Conservation (phyloP, 257 asterid species). For the Solanum microdontum region DNA sequence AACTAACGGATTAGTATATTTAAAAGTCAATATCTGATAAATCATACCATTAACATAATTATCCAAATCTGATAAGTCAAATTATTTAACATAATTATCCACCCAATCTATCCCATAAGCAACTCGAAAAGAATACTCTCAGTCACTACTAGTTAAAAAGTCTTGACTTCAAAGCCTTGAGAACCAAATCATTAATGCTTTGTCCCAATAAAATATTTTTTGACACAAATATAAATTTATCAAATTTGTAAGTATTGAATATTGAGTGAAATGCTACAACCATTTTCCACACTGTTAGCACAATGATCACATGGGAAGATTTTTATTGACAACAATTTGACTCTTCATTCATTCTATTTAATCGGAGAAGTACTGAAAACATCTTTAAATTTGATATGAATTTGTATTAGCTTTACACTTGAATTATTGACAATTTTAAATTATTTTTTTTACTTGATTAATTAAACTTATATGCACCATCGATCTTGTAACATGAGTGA, state of each 20-base stretch:
- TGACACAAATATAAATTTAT: background rate
- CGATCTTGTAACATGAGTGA: background rate
- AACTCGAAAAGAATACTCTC: background rate
- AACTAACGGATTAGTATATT: no score
- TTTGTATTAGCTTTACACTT: no score
- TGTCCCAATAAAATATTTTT: background rate
- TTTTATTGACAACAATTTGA: background rate
- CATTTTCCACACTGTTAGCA: background rate
- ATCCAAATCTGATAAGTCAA: no score
- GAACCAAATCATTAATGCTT: background rate
- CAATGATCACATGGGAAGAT: background rate
- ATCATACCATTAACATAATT: no score
- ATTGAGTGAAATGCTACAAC: background rate
- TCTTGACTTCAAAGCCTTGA: background rate
- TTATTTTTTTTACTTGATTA: accelerated
- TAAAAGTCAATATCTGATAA: no score
- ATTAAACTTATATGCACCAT: no score
- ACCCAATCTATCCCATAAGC: background rate
- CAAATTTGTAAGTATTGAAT: background rate
- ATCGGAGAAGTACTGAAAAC: background rate
- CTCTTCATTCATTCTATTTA: background rate
- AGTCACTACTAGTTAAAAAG: background rate
- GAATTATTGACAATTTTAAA: no score
- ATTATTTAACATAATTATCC: no score
- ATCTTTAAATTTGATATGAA: no score